Conservation (phyloP, 2,329 filamentous ascomycete species). For the Aphanoascus verrucosus region DNA sequence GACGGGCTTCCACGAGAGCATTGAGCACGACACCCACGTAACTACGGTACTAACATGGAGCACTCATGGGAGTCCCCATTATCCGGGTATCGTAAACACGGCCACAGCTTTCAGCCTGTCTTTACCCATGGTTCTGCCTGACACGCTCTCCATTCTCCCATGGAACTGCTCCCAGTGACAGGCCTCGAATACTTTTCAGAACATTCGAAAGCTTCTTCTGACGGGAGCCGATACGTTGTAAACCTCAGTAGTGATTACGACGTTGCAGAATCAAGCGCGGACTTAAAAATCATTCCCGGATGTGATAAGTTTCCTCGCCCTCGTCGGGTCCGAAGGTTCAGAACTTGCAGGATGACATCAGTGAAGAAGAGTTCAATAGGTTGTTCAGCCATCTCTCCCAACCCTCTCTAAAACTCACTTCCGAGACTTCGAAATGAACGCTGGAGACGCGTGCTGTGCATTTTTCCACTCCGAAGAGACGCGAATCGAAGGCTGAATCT, state of each 20-base stretch:
- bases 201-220: conserved; percentile 2
- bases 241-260: conserved; percentile 10
- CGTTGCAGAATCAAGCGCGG: conserved; percentile 4
- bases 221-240: neutral
- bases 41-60: no score
- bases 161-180: conserved; percentile 11
- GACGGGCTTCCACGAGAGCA: no score
- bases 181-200: conserved; percentile 10
- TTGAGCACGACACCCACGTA: no score
- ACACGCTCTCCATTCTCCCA: conserved; percentile 6
- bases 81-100: neutral
- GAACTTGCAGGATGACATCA: neutral
- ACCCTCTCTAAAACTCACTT: no score
- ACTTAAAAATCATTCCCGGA: neutral
- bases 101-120: neutral
- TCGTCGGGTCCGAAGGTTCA: neutral
- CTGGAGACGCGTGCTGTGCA: neutral
- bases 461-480: neutral
- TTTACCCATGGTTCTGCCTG: conserved; percentile 4
- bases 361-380: neutral
- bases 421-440: neutral
- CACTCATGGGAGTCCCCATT: neutral
- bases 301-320: neutral
- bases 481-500: neutral
- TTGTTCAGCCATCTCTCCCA: no score